Conservation (phyloP, 2,329 filamentous ascomycete genomes). For the Phialocephala sp. region DNA sequence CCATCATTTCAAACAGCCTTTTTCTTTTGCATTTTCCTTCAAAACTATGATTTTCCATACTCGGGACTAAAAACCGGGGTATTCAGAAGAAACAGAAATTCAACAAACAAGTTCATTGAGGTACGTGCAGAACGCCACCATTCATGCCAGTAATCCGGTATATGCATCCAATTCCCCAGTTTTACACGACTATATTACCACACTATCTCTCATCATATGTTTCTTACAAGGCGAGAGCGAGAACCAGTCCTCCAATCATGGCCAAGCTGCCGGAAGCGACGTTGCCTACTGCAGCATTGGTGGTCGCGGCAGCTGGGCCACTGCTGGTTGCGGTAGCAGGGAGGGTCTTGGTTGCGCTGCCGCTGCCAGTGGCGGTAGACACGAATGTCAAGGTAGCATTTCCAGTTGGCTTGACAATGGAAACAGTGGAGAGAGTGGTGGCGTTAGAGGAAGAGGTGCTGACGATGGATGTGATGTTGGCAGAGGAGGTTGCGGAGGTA, state of each 20-base stretch:
- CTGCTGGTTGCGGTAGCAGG: slow-evolving; percentile 30
- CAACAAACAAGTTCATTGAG: not conserved
- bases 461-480: slow-evolving; percentile 19
- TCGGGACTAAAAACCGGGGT: not conserved
- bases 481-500: slow-evolving; percentile 17
- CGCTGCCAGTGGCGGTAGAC: slow-evolving; percentile 9
- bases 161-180: slow-evolving; percentile 4
- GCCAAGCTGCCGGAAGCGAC: slow-evolving; percentile 33
- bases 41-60: not conserved
- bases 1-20: not conserved
- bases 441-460: slow-evolving; percentile 42
- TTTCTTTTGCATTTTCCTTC: not conserved
- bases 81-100: not conserved
- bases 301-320: slow-evolving; percentile 35
- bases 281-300: slow-evolving; percentile 22
- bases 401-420: slow-evolving; percentile 15
- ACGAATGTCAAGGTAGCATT: slow-evolving; percentile 13
- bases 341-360: slow-evolving; percentile 39
- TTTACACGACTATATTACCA: slow-evolving; percentile 12
- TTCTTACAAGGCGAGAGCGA: slow-evolving; percentile 37
- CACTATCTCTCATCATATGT: slow-evolving; percentile 1
- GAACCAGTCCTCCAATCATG: slow-evolving; percentile 31
- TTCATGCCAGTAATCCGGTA: not conserved
- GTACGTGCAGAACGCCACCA: not conserved
- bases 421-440: slow-evolving; percentile 48